These are phyloP conservation scores for Cruciata laevipes DNA, from an alignment of 257 asterid genomes.

Conservation along the genomic window DNA sequence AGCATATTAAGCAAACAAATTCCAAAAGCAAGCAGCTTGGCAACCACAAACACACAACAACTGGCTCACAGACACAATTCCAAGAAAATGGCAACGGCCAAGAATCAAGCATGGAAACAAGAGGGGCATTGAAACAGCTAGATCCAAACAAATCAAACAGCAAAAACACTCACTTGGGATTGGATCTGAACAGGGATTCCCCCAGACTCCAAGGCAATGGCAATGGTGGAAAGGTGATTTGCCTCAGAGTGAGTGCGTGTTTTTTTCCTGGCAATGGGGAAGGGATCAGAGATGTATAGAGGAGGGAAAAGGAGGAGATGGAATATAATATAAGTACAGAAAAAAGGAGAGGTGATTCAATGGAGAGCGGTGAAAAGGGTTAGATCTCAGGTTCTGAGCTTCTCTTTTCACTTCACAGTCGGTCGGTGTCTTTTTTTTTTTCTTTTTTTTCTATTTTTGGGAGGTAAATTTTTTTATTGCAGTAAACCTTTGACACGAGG, in stretches of 20 bases:
- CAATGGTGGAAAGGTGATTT: neutral
- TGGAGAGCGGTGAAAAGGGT: neutral
- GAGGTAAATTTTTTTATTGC: neutral
- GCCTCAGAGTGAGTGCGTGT: constrained; percentile 11
- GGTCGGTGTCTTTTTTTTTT: constrained; percentile 6
- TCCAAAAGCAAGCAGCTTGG: neutral
- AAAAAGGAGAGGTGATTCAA: neutral
- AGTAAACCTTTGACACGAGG: neutral
- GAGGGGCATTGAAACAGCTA: neutral
- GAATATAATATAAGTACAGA: neutral
- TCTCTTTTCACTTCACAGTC: neutral
- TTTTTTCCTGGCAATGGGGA: constrained; percentile 12
- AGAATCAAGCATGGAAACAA: neutral
- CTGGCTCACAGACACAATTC: neutral
- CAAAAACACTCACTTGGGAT: constrained; percentile 15
- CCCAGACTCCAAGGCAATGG: constrained; percentile 2
- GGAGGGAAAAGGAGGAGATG: neutral
- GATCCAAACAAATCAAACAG: constrained; percentile 10
- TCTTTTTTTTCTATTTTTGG: constrained; percentile 19
- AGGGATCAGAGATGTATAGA: neutral
- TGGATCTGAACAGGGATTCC: constrained; percentile 18
- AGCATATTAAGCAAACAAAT: constrained; percentile 7
- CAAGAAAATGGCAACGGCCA: neutral
- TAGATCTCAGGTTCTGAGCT: constrained; percentile 18
- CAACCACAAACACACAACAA: neutral